Evolutionary conservation across 371 early-diverging fungal genomes (phyloP), one percentile per base, ranked within the genome.

Genomic region (Rozella allomycis): DNA sequence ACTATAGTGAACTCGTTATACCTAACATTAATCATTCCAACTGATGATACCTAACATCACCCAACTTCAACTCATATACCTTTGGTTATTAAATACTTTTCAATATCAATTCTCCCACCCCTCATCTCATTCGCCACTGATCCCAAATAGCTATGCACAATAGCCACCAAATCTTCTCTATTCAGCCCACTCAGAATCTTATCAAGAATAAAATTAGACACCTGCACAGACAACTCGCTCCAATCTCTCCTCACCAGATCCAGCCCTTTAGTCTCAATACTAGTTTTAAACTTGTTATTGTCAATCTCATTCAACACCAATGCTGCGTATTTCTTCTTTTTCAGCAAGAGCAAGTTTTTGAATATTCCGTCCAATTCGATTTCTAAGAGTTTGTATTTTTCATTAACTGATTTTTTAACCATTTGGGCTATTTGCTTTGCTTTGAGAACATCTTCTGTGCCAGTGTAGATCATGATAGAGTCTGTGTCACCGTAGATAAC

Each of bases 401-500:
- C 70, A 49, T 98, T 98, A 33, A 97, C 91, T 17, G 60, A 56
- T 33, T 71, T 60, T 41, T 78, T 78, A 34, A 99, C 56, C 17
- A 67, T 52, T 4, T 67, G 52, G 9, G 86, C 91, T 25, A 88
- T 65, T 23, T 83, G 70, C 26, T 71, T 63, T 28, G 81, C 90
- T 27, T 78, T 60, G 1, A 49, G 48, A 0, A 82, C 42, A n/a
- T 78, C 68, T 8, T 45, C 54, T n/a, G 74, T 70, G 38, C 75
- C 72, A 3, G 94, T 94, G 48, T 97, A 61, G 30, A 99, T 87
- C 98, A 99, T 98, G 40, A 99, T 88, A 2, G 97, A 97, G 56
- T 99, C 99, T 0, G 99, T 99, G 53, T 99, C 99, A 43, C 99
- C 99, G 55, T 99, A 99, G 51, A 99, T 87, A 10, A 98, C 91